Evolutionary conservation across 2,329 filamentous ascomycete genomes (phyloP).

Genomic region (Myriosclerotinia curreyana): DNA sequence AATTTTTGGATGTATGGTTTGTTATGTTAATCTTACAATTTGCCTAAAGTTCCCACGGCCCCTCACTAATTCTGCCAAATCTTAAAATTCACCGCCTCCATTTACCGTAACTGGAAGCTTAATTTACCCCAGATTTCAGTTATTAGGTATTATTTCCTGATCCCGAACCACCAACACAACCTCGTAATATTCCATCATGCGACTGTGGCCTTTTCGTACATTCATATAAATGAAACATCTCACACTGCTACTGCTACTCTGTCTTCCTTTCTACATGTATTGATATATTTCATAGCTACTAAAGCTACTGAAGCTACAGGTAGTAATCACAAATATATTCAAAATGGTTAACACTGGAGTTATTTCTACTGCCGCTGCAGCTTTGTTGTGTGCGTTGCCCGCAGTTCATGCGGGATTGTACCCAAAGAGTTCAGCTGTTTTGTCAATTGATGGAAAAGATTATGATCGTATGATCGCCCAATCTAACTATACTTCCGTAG

Average conservation of each 20-base stretch:
- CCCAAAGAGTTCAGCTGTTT: conserved; percentile 78
- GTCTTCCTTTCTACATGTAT: conserved; percentile 5
- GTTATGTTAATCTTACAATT: neutral
- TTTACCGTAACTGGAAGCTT: neutral
- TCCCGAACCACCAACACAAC: neutral
- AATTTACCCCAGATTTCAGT: conserved; percentile 23
- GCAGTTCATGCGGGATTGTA: conserved; percentile 68
- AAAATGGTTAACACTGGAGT: conserved; percentile 54
- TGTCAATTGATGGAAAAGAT: conserved; percentile 74
- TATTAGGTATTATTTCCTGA: neutral
- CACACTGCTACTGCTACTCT: neutral
- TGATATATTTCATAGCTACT: neutral
- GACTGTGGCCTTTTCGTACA: conserved; percentile 22
- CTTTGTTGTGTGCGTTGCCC: conserved; percentile 64
- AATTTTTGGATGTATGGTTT: too few species aligned
- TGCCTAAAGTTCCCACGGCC: too few species aligned
- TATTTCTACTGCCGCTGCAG: conserved; percentile 53
- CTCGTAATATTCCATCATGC: conserved; percentile 18
- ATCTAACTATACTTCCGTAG: conserved; percentile 88
- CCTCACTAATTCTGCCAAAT: conserved; percentile 12
- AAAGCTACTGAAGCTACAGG: conserved; percentile 17
- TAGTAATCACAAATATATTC: conserved; percentile 5
- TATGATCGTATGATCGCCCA: conserved; percentile 81
- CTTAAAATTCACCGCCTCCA: neutral
- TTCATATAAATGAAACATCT: conserved; percentile 7